A percentile compares a stretch with the other conserved stretches of the same genome.
Evolutionary conservation across 1,284 basidiomycete species (phyloP).

Genomic region (Leccinum pachyderme): DNA sequence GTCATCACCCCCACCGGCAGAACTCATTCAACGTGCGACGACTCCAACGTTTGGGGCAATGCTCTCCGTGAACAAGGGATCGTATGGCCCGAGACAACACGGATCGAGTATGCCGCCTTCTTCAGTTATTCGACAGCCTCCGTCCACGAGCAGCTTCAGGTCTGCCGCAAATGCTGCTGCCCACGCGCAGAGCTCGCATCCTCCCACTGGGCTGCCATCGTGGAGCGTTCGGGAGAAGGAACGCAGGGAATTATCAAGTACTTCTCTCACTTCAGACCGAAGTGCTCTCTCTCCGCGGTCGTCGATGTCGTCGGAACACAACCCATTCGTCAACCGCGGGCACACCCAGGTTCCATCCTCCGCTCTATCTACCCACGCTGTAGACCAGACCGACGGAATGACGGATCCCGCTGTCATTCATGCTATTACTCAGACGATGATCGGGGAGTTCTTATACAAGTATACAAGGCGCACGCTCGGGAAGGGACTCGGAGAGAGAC

Average conservation of each 20-base stretch:
- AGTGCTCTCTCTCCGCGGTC: constrained; percentile 69
- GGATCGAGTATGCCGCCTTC: constrained; percentile 72
- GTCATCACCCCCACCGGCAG: constrained; percentile 84
- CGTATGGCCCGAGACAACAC: constrained; percentile 50
- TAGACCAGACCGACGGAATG: constrained; percentile 29
- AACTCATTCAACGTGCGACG: constrained; percentile 83
- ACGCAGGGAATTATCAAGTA: constrained; percentile 54
- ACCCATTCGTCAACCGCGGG: constrained; percentile 42
- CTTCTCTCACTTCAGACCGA: constrained; percentile 64
- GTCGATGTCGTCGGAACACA: constrained; percentile 74
- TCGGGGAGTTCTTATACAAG: constrained; percentile 98
- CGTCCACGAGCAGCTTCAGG: constrained; percentile 79
- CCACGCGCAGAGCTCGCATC: constrained; percentile 44
- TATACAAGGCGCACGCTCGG: constrained; percentile 93
- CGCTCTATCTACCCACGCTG: constrained; percentile 38
- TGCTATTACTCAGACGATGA: constrained; percentile 99
- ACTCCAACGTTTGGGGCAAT: constrained; percentile 73
- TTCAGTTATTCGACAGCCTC: constrained; percentile 62
- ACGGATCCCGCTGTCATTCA: constrained; percentile 91
- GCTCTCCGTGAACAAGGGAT: constrained; percentile 54
- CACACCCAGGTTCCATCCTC: constrained; percentile 35
- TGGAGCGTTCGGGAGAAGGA: constrained; percentile 50
- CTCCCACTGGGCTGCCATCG: constrained; percentile 40
- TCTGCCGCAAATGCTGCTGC: constrained; percentile 61
- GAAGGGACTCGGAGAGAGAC: constrained; percentile 85